Base-by-base conservation (phyloP, 345 rosid species). In the Melaleuca alternifolia region DNA sequence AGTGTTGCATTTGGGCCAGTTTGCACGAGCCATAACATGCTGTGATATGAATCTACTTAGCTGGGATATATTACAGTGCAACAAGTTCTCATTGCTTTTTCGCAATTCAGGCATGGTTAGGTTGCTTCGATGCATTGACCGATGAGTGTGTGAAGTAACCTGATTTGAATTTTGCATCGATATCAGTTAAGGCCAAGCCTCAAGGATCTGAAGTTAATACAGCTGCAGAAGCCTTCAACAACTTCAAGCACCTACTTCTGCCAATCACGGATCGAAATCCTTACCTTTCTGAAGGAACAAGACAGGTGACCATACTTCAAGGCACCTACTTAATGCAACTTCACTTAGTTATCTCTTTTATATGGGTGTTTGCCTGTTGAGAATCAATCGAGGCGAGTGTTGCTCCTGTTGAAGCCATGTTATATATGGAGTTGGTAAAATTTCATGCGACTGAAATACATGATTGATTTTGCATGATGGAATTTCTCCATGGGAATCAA, bases 261-360 rank as follows among this genome's bases (percentile, higher is more conserved):
- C 98, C 98, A 11, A 92, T 95, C 81, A 93, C 97, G 0, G 98
- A 95, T 87, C 86, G 91, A 81, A 95, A 94, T 90, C 98, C 98
- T 87, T 95, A 92, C 92, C 98, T 97, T 28, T 96, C 96, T 9
- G 99, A 97, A 87, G 98, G 98, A 88, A 91, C 98, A 26, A 92
- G 97, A 94, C 98, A 97, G 97, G 98, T 95, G 62, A 86, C 51
- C 82, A 85, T 89, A 76, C 75, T 76, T 57, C 24, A 21, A 61
- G 52, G 20, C 85, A 9, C 82, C n/a, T 83, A 51, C 10, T 62
- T 50, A 44, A n/a, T 57, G 16, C 23, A 0, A 84, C 50, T 84
- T 8, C 20, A 3, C 41, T 84, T 51, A 51, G 53, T 26, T 15
- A 82, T 18, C 37, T 82, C 23, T 82, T 0, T 82, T 82, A 24